Percentiles rank a stretch among this genome's conserved stretches.
Conservation (phyloP, 2,329 filamentous ascomycete species). For the Fusarium xylarioides region DNA sequence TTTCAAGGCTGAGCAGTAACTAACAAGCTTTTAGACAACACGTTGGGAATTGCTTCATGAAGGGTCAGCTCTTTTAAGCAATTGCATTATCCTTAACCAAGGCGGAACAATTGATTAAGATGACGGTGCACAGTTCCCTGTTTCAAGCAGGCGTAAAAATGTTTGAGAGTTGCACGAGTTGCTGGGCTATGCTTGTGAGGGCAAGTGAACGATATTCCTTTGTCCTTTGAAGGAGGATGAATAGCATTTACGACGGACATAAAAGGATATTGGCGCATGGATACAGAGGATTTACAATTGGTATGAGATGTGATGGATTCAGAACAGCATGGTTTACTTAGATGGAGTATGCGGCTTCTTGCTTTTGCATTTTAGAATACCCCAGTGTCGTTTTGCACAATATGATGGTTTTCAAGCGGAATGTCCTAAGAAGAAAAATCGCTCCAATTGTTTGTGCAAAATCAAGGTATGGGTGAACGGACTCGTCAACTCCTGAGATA, state of each 20-base stretch:
- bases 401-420: not conserved
- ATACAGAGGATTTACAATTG: not conserved
- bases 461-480: not conserved
- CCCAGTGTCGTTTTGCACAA: constrained; percentile 35
- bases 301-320: constrained; percentile 19
- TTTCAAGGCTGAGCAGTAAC: not conserved
- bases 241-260: constrained; percentile 2
- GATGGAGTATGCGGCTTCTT: constrained; percentile 30
- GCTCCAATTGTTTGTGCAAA: not conserved
- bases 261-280: constrained; percentile 16
- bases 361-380: constrained; percentile 44
- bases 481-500: not conserved
- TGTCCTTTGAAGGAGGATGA: not conserved
- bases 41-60: constrained; percentile 94
- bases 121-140: not conserved
- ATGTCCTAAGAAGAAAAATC: not conserved
- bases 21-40: constrained; percentile 61
- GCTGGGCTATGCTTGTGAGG: not conserved
- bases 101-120: constrained; percentile 42
- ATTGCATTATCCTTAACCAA: constrained; percentile 70
- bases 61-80: constrained; percentile 79
- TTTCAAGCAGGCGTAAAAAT: not conserved
- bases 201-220: not conserved
- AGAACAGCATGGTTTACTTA: constrained; percentile 22
- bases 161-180: not conserved